These are phyloP conservation scores for Cordyceps militaris DNA, from an alignment of 2,329 filamentous ascomycete genomes.

Conservation along the genomic window DNA sequence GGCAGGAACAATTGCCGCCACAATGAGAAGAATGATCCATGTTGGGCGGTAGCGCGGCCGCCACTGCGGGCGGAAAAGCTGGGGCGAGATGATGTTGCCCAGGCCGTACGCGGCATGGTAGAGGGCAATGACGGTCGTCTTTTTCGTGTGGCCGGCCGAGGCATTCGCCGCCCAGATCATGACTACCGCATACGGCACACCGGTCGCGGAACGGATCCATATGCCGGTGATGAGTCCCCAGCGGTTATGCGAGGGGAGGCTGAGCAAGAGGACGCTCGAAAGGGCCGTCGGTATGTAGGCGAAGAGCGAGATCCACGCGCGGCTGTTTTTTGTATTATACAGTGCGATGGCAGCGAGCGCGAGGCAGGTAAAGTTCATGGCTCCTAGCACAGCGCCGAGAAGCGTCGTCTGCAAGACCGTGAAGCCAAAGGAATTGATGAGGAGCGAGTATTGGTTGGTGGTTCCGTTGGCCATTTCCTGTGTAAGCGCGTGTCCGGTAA, in stretches of 20 bases:
- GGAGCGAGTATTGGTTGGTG: conserved; percentile 34
- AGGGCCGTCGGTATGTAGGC: conserved; percentile 14
- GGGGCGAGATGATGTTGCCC: conserved; percentile 31
- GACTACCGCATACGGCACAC: conserved; percentile 18
- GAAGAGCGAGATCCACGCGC: conserved; percentile 15
- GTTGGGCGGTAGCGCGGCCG: conserved; percentile 18
- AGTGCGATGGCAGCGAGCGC: conserved; percentile 7
- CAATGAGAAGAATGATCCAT: conserved; percentile 17
- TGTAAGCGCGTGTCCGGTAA: conserved; percentile 23
- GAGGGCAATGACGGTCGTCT: conserved; percentile 32
- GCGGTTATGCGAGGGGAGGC: conserved; percentile 14
- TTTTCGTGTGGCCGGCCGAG: conserved; percentile 33
- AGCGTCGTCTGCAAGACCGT: conserved; percentile 28
- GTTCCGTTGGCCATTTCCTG: conserved; percentile 33
- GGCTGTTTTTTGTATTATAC: conserved; percentile 8
- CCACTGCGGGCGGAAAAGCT: conserved; percentile 21
- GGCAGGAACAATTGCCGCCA: conserved; percentile 15
- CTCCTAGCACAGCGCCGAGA: conserved; percentile 14
- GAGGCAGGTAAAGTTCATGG: conserved; percentile 12
- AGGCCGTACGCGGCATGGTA: conserved; percentile 30
- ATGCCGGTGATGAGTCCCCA: conserved; percentile 17
- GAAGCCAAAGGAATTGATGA: conserved; percentile 39
- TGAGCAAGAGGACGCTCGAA: conserved; percentile 13
- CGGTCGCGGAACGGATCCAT: conserved; percentile 12
- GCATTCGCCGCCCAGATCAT: conserved; percentile 17